Evolutionary conservation across 2,329 filamentous ascomycete genomes (phyloP), one percentile per base, ranked within the genome.

Genomic region (Mycosphaerelloides madeirae): DNA sequence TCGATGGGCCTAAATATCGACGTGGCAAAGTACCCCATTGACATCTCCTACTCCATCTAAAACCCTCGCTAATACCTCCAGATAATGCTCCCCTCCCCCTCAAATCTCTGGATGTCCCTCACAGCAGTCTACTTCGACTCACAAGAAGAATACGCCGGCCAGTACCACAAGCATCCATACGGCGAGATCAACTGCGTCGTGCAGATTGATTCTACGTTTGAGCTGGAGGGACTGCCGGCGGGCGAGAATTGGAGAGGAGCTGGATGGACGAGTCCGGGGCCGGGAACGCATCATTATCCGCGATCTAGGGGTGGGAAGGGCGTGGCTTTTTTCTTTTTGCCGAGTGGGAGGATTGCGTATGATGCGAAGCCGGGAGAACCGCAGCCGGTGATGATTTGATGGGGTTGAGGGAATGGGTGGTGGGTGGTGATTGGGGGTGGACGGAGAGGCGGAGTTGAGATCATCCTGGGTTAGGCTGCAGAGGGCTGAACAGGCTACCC

Each of bases 61-160:
- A 7, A 4, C n/a, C 25, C 25, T 22, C 11, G 19, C 12, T 32
- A 44, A 43, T 20, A n/a, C 13, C 3, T 19, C 3, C 39, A 71
- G 47, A 69, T 80, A 46, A 59, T 66, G 31, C 50, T 70, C 4
- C 77, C 76, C 1, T 67, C 60, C 2, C 61, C 66, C 7, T 65
- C 68, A 29, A 79, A 70, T 20, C 66, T 69, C 16, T 79, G 67
- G 59, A 75, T 78, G 58, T 74, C 70, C 53, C 77, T 80, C 55
- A 80, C 77, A 2, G 73, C 75, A 1, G 76, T 80, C 14, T 79
- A 77, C 55, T 78, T 80, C 69, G 67, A 77, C n/a, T 72, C 67
- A 22, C 45, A 70, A 25, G 67, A 70, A 5, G 68, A 65, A n/a
- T 77, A 72, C 54, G 61, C 62, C 3, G 76, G 76, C 2, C 75